Percentiles rank a stretch among this genome's conserved stretches.
phyloP scores from a whole-genome alignment of 768 basidiomycete species.

The Podaxis pistillaris region DNA sequence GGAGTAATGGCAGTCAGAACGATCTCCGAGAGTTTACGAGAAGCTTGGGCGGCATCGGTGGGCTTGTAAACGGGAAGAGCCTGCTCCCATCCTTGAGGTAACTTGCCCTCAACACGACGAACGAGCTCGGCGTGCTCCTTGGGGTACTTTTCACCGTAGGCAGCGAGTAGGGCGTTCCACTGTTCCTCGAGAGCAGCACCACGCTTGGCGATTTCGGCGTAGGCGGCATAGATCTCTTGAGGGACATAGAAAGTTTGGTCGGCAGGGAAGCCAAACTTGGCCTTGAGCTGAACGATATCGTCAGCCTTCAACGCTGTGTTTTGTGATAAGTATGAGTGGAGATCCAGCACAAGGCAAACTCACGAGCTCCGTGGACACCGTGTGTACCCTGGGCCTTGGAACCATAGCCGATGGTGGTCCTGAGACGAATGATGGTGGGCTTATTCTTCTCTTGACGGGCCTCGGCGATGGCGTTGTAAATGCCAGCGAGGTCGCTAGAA shows the following conservation, averaged over 20 bases:
- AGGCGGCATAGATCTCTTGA: constrained; percentile 65
- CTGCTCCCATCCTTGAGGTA: constrained; percentile 87
- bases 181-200: constrained; percentile 72
- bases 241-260: constrained; percentile 80
- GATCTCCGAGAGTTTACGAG: constrained; percentile 91
- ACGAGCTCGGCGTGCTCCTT: constrained; percentile 82
- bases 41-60: constrained; percentile 80
- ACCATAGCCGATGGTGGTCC: constrained; percentile 92
- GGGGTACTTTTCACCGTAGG: constrained; percentile 79
- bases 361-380: constrained; percentile 91
- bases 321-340: background rate
- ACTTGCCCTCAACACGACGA: constrained; percentile 79
- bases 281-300: constrained; percentile 81
- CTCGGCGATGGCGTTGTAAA: constrained; percentile 75
- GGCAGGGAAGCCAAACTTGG: constrained; percentile 79
- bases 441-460: constrained; percentile 75
- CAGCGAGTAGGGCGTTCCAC: constrained; percentile 68
- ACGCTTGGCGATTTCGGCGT: constrained; percentile 62
- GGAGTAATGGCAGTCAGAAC: constrained; percentile 75
- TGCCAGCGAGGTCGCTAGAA: constrained; percentile 68
- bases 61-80: constrained; percentile 82
- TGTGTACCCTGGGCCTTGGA: constrained; percentile 93
- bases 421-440: constrained; percentile 84
- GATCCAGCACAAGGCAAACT: constrained; percentile 31
- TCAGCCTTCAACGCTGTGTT: constrained; percentile 83